Conservation (phyloP, 768 basidiomycete species). For the Tricholoma hemisulphureum region DNA sequence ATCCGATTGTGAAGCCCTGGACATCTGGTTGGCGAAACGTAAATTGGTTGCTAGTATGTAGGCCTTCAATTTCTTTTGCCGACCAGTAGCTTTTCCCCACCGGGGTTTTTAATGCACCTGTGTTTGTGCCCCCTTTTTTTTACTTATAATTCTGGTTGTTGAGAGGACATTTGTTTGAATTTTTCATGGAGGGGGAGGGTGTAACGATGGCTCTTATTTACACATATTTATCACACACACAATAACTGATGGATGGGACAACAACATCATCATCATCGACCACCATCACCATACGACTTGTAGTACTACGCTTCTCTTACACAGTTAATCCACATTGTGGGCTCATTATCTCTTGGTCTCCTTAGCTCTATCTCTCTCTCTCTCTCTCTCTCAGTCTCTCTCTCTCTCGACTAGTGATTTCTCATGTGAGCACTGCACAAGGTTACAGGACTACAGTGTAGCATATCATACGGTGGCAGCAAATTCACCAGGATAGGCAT, state of each 20-base stretch:
- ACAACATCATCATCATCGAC: background rate
- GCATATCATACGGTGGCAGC: too few relatives aligned
- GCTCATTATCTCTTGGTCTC: background rate
- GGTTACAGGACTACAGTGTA: too few relatives aligned
- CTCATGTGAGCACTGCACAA: background rate
- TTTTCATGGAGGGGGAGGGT: background rate
- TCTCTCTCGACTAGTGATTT: background rate
- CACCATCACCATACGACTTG: background rate
- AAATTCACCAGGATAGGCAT: too few relatives aligned
- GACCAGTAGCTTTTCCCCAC: too few relatives aligned
- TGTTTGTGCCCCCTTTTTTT: background rate
- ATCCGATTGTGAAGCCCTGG: slow-evolving; percentile 16
- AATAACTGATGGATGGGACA: background rate
- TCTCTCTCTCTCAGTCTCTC: too few relatives aligned
- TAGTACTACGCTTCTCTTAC: background rate
- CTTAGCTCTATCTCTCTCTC: too few relatives aligned
- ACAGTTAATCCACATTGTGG: background rate
- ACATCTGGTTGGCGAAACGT: slow-evolving; percentile 9
- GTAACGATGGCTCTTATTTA: background rate
- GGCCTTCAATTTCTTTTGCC: background rate
- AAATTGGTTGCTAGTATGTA: background rate
- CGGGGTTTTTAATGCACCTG: too few relatives aligned
- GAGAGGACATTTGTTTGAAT: background rate
- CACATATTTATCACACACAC: background rate
- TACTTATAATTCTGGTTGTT: background rate